phyloP scores from a whole-genome alignment of 352 stramenopile species.

The Pythium utonaiense region DNA sequence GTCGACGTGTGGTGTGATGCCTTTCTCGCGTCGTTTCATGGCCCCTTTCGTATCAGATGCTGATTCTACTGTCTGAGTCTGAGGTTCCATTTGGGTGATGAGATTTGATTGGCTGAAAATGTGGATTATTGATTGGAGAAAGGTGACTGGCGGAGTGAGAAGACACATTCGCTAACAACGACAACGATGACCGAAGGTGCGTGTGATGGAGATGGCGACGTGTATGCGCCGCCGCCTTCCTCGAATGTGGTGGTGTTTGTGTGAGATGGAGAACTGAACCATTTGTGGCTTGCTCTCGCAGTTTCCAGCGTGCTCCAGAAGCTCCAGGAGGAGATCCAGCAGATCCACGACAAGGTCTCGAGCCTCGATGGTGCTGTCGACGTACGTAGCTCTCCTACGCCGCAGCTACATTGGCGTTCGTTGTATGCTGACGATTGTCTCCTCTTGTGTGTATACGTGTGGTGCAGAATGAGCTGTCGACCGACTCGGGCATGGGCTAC shows the following conservation, averaged over 20 bases:
- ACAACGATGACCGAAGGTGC: conserved; percentile 29
- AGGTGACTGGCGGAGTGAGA: neutral
- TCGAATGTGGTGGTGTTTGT: neutral
- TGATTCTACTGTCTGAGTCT: conserved; percentile 12
- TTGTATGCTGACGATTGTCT: neutral
- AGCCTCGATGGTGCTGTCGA: conserved; percentile 40
- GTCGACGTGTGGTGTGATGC: neutral
- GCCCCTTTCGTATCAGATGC: neutral
- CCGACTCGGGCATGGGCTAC: conserved; percentile 67
- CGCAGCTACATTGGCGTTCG: too few species aligned
- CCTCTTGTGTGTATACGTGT: neutral
- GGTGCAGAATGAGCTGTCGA: conserved; percentile 50
- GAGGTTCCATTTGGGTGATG: conserved; percentile 1
- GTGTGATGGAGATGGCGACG: neutral
- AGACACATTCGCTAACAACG: neutral
- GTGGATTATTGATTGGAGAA: conserved; percentile 23
- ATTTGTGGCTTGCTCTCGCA: conserved; percentile 3
- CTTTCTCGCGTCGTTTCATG: conserved; percentile 3
- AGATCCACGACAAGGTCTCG: conserved; percentile 55
- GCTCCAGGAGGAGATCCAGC: conserved; percentile 48
- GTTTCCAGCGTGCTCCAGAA: conserved; percentile 44
- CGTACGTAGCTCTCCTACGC: conserved; percentile 27
- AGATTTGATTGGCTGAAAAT: conserved; percentile 42
- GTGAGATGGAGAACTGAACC: neutral
- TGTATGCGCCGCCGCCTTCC: neutral